A percentile compares a stretch with the other conserved stretches of the same genome.
Conservation (phyloP, 139 green algal species). For the Chlorella sp. region DNA sequence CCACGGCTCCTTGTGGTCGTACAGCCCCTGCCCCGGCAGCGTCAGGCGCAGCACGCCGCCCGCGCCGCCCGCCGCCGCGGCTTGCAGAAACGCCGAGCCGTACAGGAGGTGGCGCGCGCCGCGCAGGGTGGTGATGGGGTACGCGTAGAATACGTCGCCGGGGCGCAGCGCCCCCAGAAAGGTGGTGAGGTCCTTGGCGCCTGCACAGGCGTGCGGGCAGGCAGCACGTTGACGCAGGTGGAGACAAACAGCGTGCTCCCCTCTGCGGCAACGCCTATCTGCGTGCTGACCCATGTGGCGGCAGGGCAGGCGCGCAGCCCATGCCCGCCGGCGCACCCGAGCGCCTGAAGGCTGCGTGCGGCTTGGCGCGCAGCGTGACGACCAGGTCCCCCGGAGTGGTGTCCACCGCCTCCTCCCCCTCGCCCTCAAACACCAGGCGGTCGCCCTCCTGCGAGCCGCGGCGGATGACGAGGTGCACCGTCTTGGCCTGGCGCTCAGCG, state of each 20-base stretch:
- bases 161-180: slow-evolving; percentile 14
- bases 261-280: neutral
- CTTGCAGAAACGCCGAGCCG: neutral
- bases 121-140: slow-evolving; percentile 10
- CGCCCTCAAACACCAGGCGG: slow-evolving; percentile 33
- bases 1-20: slow-evolving; percentile 34
- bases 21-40: slow-evolving; percentile 30
- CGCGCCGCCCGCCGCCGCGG: neutral
- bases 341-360: slow-evolving; percentile 32
- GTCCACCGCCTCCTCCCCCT: slow-evolving; percentile 45
- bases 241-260: neutral
- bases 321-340: neutral
- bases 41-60: slow-evolving; percentile 28
- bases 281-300: neutral
- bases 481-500: slow-evolving; percentile 15
- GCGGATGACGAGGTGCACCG: slow-evolving; percentile 32
- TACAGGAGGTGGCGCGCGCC: neutral
- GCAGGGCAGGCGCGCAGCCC: neutral
- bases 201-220: neutral
- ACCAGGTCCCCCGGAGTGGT: slow-evolving; percentile 39
- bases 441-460: slow-evolving; percentile 33
- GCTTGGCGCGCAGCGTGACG: slow-evolving; percentile 32
- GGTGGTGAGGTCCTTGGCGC: slow-evolving; percentile 30
- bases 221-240: neutral
- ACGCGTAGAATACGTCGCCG: neutral